Conservation (phyloP, 371 early-diverging fungal genomes). For the Circinella minor region DNA sequence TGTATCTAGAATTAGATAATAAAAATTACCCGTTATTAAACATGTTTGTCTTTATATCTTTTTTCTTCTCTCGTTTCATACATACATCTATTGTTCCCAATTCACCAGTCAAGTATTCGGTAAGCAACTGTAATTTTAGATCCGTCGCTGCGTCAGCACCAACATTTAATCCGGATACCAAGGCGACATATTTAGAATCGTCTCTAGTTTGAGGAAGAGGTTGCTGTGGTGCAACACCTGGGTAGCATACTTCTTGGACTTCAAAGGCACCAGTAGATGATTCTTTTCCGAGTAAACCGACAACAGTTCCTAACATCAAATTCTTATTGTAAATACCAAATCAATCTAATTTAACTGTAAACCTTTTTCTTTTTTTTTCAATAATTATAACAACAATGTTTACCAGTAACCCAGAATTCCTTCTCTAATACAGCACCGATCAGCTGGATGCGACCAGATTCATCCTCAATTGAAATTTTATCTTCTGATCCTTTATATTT, state of each 20-base stretch:
- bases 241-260: conserved; percentile 81
- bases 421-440: conserved; percentile 57
- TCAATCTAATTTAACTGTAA: not conserved
- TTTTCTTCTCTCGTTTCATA: not conserved
- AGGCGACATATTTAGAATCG: conserved; percentile 65
- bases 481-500: conserved; percentile 73
- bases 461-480: conserved; percentile 84
- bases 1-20: conserved; percentile 47
- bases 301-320: conserved; percentile 63
- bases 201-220: conserved; percentile 1
- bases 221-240: conserved; percentile 66
- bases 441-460: conserved; percentile 84
- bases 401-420: conserved; percentile 70
- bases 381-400: not conserved
- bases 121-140: conserved; percentile 69
- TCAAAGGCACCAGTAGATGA: conserved; percentile 76
- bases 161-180: conserved; percentile 82
- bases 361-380: not conserved
- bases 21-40: no score
- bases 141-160: conserved; percentile 51
- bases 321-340: no score
- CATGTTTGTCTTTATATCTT: not conserved
- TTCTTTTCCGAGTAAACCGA: conserved; percentile 81
- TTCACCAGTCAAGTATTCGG: conserved; percentile 83
- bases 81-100: conserved; percentile 61